phyloP scores from a whole-genome alignment of 495 filamentous ascomycete genomes.

The Halenospora varia region DNA sequence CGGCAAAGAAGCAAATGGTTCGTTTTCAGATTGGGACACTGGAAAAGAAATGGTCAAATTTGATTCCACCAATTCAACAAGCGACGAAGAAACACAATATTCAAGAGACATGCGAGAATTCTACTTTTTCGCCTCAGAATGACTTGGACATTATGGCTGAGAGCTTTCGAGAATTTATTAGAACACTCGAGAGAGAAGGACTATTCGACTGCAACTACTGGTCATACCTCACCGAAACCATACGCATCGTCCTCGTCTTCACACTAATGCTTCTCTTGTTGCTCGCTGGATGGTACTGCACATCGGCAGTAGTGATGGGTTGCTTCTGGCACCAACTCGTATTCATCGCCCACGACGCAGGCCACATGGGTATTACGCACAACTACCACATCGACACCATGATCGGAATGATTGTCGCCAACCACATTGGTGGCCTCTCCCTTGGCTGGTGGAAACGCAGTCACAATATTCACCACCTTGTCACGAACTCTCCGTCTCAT shows the following conservation, averaged over 20 bases:
- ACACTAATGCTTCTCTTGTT: slow-evolving; percentile 61
- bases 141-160: too few species aligned
- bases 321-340: slow-evolving; percentile 93
- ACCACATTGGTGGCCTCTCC: slow-evolving; percentile 84
- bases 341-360: slow-evolving; percentile 93
- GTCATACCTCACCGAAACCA: slow-evolving; percentile 70
- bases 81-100: slow-evolving; percentile 26
- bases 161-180: slow-evolving; percentile 73
- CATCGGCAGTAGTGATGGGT: slow-evolving; percentile 73
- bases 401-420: slow-evolving; percentile 87
- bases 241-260: slow-evolving; percentile 69
- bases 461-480: slow-evolving; percentile 97
- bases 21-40: slow-evolving; percentile 81
- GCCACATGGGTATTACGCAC: slow-evolving; percentile 97
- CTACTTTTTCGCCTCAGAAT: too few species aligned
- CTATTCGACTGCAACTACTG: slow-evolving; percentile 85
- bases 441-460: slow-evolving; percentile 96
- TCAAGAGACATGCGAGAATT: too few species aligned
- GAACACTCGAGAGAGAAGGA: slow-evolving; percentile 66
- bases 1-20: slow-evolving; percentile 73
- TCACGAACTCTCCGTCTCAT: slow-evolving; percentile 95
- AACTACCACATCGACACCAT: slow-evolving; percentile 73
- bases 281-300: slow-evolving; percentile 66
- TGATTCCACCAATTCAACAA: slow-evolving; percentile 81
- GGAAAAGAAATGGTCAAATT: slow-evolving; percentile 81